Conservation (phyloP, 106 monocot genomes). For the Cymbidium sinense region DNA sequence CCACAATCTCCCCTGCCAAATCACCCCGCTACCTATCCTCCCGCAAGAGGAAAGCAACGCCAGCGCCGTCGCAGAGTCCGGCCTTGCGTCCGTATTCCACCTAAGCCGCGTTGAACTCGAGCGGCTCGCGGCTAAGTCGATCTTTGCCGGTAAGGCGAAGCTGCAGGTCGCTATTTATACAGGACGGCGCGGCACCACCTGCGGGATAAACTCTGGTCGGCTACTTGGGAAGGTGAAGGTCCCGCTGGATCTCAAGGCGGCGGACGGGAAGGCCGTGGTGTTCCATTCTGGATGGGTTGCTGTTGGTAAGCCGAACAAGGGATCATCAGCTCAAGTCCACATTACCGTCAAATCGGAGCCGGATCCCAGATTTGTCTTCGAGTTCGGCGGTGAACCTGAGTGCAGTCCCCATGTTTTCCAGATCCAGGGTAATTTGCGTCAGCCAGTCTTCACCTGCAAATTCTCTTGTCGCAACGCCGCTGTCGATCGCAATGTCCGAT, state of each 20-base stretch:
- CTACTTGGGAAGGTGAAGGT: slow-evolving; percentile 68
- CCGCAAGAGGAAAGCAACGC: slow-evolving; percentile 20
- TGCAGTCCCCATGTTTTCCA: slow-evolving; percentile 94
- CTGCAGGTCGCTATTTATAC: slow-evolving; percentile 69
- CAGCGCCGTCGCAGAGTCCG: slow-evolving; percentile 6
- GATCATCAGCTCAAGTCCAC: slow-evolving; percentile 31
- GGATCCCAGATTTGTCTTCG: slow-evolving; percentile 85
- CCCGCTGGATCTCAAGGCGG: slow-evolving; percentile 48
- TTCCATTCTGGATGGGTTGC: slow-evolving; percentile 54
- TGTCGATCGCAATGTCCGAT: slow-evolving; percentile 37
- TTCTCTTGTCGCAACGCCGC: slow-evolving; percentile 51
- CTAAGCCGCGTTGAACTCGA: slow-evolving; percentile 46
- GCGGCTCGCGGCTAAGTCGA: slow-evolving; percentile 26
- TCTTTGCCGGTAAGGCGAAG: slow-evolving; percentile 22
- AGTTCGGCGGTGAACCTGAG: slow-evolving; percentile 87
- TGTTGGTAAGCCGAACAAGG: slow-evolving; percentile 23
- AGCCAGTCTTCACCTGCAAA: slow-evolving; percentile 96
- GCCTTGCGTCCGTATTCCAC: slow-evolving; percentile 63
- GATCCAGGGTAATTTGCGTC: slow-evolving; percentile 52
- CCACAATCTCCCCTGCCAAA: slow-evolving; percentile 46
- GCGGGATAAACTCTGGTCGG: slow-evolving; percentile 72
- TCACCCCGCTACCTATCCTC: slow-evolving; percentile 37
- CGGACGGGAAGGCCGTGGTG: slow-evolving; percentile 39
- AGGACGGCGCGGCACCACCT: slow-evolving; percentile 61
- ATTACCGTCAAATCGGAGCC: slow-evolving; percentile 57